Conservation (phyloP, 1,284 basidiomycete genomes). For the Xerocomus tenax region DNA sequence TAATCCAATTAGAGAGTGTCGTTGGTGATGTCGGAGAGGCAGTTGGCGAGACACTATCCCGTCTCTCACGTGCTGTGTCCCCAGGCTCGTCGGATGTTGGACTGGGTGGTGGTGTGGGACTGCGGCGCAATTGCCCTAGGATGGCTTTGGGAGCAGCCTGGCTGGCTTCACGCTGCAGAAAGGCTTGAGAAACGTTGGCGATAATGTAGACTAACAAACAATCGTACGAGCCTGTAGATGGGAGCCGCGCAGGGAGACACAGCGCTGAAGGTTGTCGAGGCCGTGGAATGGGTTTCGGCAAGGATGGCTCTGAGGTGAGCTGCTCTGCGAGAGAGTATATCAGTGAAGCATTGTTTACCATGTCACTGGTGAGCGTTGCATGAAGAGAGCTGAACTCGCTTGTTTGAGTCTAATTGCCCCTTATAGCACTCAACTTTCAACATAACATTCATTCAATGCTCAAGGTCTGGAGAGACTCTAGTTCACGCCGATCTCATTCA, state of each 20-base stretch:
- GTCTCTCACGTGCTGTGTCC: constrained; percentile 18
- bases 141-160: constrained; percentile 46
- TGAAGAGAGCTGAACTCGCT: background rate
- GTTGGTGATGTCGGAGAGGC: constrained; percentile 29
- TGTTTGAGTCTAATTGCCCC: background rate
- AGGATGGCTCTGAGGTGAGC: constrained; percentile 21
- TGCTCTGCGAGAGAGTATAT: constrained; percentile 36
- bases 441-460: constrained; percentile 40
- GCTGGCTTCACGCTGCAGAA: constrained; percentile 61
- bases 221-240: constrained; percentile 46
- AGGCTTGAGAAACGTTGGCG: constrained; percentile 39
- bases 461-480: constrained; percentile 42
- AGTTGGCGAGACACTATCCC: constrained; percentile 25
- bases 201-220: constrained; percentile 9
- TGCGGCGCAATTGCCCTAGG: constrained; percentile 40
- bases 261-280: constrained; percentile 41
- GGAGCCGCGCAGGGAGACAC: constrained; percentile 60
- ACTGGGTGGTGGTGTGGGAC: constrained; percentile 31
- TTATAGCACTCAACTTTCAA: background rate
- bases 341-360: constrained; percentile 52
- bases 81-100: constrained; percentile 17
- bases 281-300: constrained; percentile 21
- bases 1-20: constrained; percentile 22
- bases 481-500: background rate
- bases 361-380: constrained; percentile 11